A percentile compares a stretch with the other conserved stretches of the same genome.
These are phyloP conservation scores for Pseudogymnoascus sp. DNA, from an alignment of 2,329 filamentous ascomycete genomes.

Conservation along the genomic window DNA sequence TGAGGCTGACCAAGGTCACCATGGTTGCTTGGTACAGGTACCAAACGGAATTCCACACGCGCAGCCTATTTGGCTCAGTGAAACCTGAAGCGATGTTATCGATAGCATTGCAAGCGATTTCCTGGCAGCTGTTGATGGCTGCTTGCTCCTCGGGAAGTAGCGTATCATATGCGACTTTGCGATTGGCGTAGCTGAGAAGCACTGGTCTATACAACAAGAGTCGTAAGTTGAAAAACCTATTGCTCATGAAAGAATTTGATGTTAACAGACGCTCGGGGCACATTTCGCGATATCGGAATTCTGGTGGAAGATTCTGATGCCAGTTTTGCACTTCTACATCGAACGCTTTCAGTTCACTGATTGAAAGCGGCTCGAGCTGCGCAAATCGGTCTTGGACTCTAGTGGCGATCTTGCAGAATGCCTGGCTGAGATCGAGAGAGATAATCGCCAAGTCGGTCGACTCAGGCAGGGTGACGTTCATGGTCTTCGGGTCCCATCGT, in stretches of 20 bases:
- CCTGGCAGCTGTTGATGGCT: background rate
- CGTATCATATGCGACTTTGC: background rate
- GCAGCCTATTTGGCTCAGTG: background rate
- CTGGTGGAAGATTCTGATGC: background rate
- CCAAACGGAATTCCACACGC: background rate
- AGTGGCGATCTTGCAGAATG: background rate
- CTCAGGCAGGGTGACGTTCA: background rate
- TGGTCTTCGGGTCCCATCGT: background rate
- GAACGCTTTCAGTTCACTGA: background rate
- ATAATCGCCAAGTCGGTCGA: background rate
- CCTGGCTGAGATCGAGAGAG: background rate
- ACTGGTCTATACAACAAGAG: background rate
- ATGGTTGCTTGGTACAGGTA: background rate
- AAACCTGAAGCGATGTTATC: background rate
- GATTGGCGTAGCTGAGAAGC: slow-evolving; percentile 2
- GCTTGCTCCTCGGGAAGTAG: background rate
- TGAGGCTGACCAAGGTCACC: slow-evolving; percentile 1
- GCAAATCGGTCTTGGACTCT: background rate
- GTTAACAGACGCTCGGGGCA: background rate
- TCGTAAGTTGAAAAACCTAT: slow-evolving; percentile 1
- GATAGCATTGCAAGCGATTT: slow-evolving; percentile 6
- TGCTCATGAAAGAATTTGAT: background rate
- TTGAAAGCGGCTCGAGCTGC: background rate
- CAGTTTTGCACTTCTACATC: background rate
- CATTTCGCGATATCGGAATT: background rate